Percentiles rank a stretch among this genome's conserved stretches.
These are phyloP conservation scores for Tuber aestivum DNA, from an alignment of 495 filamentous ascomycete genomes.

Conservation along the genomic window DNA sequence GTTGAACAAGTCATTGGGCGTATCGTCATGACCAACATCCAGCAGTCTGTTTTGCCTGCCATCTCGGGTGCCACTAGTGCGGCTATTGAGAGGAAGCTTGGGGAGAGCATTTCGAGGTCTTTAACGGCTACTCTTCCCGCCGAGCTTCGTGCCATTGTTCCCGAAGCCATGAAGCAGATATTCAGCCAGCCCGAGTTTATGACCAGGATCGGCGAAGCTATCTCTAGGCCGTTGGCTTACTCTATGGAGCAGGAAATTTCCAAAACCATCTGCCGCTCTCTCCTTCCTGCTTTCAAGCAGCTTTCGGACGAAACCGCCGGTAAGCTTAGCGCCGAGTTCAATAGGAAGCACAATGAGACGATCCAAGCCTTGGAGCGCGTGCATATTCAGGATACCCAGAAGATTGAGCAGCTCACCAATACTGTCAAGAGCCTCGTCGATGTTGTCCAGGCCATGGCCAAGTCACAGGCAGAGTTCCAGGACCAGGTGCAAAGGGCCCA, in stretches of 20 bases:
- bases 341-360: conserved; percentile 58
- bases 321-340: conserved; percentile 59
- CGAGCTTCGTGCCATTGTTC: conserved; percentile 54
- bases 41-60: conserved; percentile 53
- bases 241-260: conserved; percentile 64
- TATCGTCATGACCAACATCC: conserved; percentile 63
- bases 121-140: conserved; percentile 47
- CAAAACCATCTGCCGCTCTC: conserved; percentile 54
- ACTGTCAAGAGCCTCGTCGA: conserved; percentile 65
- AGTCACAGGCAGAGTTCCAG: conserved; percentile 38
- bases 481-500: conserved; percentile 43
- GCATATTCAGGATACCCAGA: conserved; percentile 62
- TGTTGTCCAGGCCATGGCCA: conserved; percentile 52
- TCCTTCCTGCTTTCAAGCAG: conserved; percentile 60
- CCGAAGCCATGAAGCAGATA: conserved; percentile 54
- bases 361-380: conserved; percentile 62
- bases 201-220: conserved; percentile 63
- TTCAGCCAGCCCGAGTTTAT: conserved; percentile 65
- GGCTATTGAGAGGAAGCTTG: conserved; percentile 58
- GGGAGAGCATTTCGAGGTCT: conserved; percentile 48
- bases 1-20: conserved; percentile 71
- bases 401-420: conserved; percentile 73
- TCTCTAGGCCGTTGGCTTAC: conserved; percentile 58
- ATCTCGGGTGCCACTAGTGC: conserved; percentile 50
- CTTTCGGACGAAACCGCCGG: conserved; percentile 55